phyloP scores from a whole-genome alignment of 371 early-diverging fungal genomes.

The Rhizopus sp. region DNA sequence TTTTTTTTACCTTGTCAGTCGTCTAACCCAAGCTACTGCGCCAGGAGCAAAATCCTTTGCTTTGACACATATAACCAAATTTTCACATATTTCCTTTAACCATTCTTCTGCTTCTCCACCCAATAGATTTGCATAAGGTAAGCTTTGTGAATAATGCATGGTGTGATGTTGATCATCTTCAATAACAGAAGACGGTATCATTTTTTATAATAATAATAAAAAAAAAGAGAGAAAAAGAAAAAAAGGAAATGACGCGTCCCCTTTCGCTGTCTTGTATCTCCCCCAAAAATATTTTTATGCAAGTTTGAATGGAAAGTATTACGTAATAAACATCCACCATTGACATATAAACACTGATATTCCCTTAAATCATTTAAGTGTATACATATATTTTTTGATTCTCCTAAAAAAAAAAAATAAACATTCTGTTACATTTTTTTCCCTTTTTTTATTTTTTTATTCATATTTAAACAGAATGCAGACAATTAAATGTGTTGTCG shows the following conservation, averaged over 20 bases:
- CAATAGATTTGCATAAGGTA: constrained; percentile 60
- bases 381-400: too few species aligned
- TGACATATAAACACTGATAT: not conserved
- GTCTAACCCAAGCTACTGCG: constrained; percentile 58
- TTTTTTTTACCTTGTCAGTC: constrained; percentile 59
- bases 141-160: constrained; percentile 44
- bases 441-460: not conserved
- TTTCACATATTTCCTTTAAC: constrained; percentile 55
- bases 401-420: not conserved
- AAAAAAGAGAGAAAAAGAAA: constrained; percentile 19
- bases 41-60: constrained; percentile 67
- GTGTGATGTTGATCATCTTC: constrained; percentile 45
- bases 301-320: not conserved
- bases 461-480: constrained; percentile 52
- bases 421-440: not conserved
- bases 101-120: constrained; percentile 57
- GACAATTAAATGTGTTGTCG: constrained; percentile 94
- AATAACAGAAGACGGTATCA: constrained; percentile 40
- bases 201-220: constrained; percentile 11
- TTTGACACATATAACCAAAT: constrained; percentile 51
- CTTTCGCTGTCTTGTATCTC: not conserved
- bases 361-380: too few species aligned
- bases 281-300: not conserved
- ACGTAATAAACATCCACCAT: not conserved
- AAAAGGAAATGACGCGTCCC: constrained; percentile 8